phyloP scores from a whole-genome alignment of 2,329 filamentous ascomycete species.

The Nannizziopsis barbatae region DNA sequence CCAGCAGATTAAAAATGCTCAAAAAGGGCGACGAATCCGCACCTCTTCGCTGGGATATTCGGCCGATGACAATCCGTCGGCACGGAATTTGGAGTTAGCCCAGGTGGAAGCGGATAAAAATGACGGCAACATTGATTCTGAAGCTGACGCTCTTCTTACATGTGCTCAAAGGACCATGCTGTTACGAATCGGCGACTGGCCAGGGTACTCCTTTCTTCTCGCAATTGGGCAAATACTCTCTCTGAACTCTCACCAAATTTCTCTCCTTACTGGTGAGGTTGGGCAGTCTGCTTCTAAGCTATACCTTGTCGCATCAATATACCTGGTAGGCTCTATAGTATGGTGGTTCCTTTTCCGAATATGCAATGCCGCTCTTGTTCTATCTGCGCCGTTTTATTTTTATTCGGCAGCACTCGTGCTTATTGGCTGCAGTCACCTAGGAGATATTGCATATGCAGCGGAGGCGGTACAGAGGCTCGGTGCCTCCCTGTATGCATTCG shows the following conservation, averaged over 20 bases:
- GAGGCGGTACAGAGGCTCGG: constrained; percentile 51
- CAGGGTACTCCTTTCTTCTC: constrained; percentile 51
- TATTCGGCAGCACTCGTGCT: constrained; percentile 32
- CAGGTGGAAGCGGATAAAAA: constrained; percentile 30
- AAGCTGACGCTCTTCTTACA: constrained; percentile 20
- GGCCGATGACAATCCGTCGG: too few species aligned
- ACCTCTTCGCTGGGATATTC: neutral
- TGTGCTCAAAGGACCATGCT: constrained; percentile 46
- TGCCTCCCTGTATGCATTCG: constrained; percentile 51
- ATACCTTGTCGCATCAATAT: constrained; percentile 51
- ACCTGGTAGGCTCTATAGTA: constrained; percentile 45
- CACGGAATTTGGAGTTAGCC: constrained; percentile 15
- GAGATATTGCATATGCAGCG: constrained; percentile 28
- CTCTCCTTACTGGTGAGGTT: constrained; percentile 52
- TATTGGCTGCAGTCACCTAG: constrained; percentile 45
- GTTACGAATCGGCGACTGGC: constrained; percentile 52
- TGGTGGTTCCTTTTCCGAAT: constrained; percentile 55
- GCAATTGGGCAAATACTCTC: constrained; percentile 54
- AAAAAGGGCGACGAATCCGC: constrained; percentile 37
- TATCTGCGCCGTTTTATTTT: constrained; percentile 52
- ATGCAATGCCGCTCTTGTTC: constrained; percentile 45
- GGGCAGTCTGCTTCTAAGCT: constrained; percentile 49
- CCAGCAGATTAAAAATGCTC: constrained; percentile 46
- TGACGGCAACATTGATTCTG: constrained; percentile 25
- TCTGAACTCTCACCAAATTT: constrained; percentile 57